Evolutionary conservation across 2,329 filamentous ascomycete species (phyloP).

Genomic region (Rosellinia necatrix): DNA sequence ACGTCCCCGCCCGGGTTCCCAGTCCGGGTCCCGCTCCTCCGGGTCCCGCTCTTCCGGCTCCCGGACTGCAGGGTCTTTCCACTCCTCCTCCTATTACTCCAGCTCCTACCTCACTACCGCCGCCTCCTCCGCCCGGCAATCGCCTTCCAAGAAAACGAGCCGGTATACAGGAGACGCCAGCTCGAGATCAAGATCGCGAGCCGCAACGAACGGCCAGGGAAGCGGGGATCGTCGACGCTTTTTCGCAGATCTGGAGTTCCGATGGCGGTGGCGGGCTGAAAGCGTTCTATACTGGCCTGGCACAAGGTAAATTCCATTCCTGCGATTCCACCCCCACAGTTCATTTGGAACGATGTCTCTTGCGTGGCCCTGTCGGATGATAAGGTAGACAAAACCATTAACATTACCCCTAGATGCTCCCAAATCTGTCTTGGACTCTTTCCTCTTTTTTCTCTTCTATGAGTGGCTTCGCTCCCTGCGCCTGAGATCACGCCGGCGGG

Average conservation of each 20-base stretch:
- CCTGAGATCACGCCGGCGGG: slow-evolving; percentile 11
- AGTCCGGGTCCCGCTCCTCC: too few relatives aligned
- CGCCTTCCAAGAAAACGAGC: slow-evolving; percentile 6
- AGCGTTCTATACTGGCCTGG: slow-evolving; percentile 72
- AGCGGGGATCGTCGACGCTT: slow-evolving; percentile 68
- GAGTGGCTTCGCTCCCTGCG: slow-evolving; percentile 49
- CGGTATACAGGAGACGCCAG: slow-evolving; percentile 1
- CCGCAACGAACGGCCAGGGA: slow-evolving; percentile 49
- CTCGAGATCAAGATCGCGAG: slow-evolving; percentile 1
- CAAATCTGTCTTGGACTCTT: slow-evolving; percentile 75
- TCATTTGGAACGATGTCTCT: neutral
- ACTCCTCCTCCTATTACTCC: slow-evolving; percentile 15
- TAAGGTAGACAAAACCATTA: neutral
- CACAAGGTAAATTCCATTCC: slow-evolving; percentile 35
- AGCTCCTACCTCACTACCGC: slow-evolving; percentile 23
- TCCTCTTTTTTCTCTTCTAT: slow-evolving; percentile 87
- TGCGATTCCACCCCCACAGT: too few relatives aligned
- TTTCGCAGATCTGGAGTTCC: slow-evolving; percentile 66
- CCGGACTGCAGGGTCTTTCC: slow-evolving; percentile 14
- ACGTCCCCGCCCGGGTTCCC: too few relatives aligned
- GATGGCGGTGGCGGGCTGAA: slow-evolving; percentile 68
- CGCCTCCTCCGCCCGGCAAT: slow-evolving; percentile 5
- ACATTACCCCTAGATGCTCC: slow-evolving; percentile 53
- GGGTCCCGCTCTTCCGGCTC: neutral
- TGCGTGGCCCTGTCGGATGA: too few relatives aligned